Conservation (phyloP, 176 grass and related monocot genomes). For the Zoysia pacifica region DNA sequence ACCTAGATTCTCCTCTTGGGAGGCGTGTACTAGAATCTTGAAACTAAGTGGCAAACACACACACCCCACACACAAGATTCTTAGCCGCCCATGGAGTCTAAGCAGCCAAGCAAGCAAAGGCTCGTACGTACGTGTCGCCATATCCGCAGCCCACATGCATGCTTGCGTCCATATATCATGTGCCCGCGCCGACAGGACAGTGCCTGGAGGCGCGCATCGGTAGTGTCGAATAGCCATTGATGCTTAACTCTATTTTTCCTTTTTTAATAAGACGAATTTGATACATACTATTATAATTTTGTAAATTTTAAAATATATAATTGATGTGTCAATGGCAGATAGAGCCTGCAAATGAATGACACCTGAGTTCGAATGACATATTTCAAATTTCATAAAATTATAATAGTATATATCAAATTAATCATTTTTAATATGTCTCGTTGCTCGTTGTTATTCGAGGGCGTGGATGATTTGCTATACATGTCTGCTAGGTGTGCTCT, state of each 20-base stretch:
- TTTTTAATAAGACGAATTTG: too few species aligned
- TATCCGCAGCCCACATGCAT: neutral
- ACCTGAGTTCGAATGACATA: too few species aligned
- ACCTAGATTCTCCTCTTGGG: constrained; percentile 34
- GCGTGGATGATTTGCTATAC: too few species aligned
- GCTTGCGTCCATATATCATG: neutral
- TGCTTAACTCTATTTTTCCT: neutral
- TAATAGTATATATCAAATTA: too few species aligned
- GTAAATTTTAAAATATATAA: too few species aligned
- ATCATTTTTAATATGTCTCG: neutral
- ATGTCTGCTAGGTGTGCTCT: too few species aligned
- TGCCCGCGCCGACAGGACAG: neutral
- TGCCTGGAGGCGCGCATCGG: neutral
- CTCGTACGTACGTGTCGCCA: neutral
- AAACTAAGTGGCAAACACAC: neutral
- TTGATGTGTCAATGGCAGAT: too few species aligned
- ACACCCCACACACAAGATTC: too few species aligned
- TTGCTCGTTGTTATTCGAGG: too few species aligned
- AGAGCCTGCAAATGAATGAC: too few species aligned
- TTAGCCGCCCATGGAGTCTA: neutral
- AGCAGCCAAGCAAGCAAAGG: neutral
- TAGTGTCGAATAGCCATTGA: neutral
- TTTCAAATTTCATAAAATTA: too few species aligned
- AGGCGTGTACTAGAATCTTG: neutral
- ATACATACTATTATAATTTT: too few species aligned